These are phyloP conservation scores for Monilinia polystroma DNA, from an alignment of 2,329 filamentous ascomycete genomes.

Conservation along the genomic window DNA sequence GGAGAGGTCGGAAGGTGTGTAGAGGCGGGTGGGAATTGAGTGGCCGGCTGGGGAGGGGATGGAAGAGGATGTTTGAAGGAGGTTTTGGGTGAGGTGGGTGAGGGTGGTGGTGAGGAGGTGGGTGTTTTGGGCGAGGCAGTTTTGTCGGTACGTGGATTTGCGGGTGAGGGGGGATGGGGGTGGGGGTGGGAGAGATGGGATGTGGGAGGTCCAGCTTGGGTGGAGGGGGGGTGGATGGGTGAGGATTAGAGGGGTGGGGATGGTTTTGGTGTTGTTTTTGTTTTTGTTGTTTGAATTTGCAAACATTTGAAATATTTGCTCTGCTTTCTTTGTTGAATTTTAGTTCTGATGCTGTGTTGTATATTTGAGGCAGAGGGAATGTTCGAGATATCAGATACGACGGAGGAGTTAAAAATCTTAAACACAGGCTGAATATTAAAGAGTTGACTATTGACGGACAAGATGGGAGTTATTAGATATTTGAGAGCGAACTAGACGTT, in stretches of 20 bases:
- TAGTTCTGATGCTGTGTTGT: background rate
- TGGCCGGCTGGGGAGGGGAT: background rate
- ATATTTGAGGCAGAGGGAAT: background rate
- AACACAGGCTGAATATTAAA: background rate
- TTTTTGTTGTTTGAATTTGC: background rate
- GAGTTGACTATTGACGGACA: background rate
- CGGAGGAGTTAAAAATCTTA: background rate
- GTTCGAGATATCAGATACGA: background rate
- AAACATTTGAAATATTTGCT: too few relatives aligned
- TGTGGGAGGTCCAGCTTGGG: conserved; percentile 16
- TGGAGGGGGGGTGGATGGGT: conserved; percentile 14
- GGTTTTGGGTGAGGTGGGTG: conserved; percentile 41
- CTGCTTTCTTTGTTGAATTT: background rate
- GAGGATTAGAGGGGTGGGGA: background rate
- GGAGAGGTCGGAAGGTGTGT: background rate
- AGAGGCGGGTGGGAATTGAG: conserved; percentile 13
- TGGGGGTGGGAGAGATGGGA: conserved; percentile 7
- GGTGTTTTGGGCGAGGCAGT: conserved; percentile 44
- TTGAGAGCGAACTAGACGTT: background rate
- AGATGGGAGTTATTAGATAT: background rate
- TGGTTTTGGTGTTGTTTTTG: background rate
- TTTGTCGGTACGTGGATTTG: conserved; percentile 43
- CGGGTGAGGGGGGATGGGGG: background rate
- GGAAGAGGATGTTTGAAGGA: conserved; percentile 31
- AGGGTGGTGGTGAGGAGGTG: conserved; percentile 43